Percentiles rank a stretch among this genome's conserved stretches.
Evolutionary conservation across 2,329 filamentous ascomycete species (phyloP).

Genomic region (Penicillium sp.): DNA sequence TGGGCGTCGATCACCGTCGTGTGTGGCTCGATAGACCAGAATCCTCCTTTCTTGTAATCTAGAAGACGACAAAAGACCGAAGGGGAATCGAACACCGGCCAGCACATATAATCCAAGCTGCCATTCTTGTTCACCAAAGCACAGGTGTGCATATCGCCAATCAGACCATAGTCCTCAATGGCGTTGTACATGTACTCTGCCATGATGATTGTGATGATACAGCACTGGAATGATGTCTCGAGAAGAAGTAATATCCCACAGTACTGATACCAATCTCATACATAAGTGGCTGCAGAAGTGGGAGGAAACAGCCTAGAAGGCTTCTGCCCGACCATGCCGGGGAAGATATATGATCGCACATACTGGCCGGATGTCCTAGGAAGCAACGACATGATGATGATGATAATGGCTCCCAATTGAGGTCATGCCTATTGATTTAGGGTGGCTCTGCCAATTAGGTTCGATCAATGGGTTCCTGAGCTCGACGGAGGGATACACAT

Average conservation of each 20-base stretch:
- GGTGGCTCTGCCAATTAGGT: not conserved
- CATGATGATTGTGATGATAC: conserved; percentile 8
- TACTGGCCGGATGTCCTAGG: conserved; percentile 8
- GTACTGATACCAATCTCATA: not conserved
- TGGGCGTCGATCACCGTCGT: conserved; percentile 52
- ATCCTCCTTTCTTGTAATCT: conserved; percentile 72
- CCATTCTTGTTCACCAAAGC: conserved; percentile 73
- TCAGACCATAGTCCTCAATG: conserved; percentile 76
- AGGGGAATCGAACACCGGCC: conserved; percentile 78
- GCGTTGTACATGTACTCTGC: conserved; percentile 26
- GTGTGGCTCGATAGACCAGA: conserved; percentile 64
- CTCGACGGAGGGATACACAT: not conserved
- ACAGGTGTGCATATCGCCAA: conserved; percentile 78
- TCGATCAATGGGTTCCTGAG: not conserved
- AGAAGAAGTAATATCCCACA: not conserved
- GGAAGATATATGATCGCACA: conserved; percentile 12
- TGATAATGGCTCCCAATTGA: conserved; percentile 19
- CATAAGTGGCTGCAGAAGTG: not conserved
- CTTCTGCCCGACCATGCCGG: not conserved
- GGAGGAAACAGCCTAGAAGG: not conserved
- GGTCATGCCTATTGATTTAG: conserved; percentile 20
- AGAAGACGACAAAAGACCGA: conserved; percentile 72
- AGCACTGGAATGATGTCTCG: not conserved
- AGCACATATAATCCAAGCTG: conserved; percentile 76
- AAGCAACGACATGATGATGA: conserved; percentile 29